Percentiles rank a stretch among this genome's conserved stretches.
These are phyloP conservation scores for Crithidia acanthocephali DNA, from an alignment of 208 protist genomes.

Conservation along the genomic window DNA sequence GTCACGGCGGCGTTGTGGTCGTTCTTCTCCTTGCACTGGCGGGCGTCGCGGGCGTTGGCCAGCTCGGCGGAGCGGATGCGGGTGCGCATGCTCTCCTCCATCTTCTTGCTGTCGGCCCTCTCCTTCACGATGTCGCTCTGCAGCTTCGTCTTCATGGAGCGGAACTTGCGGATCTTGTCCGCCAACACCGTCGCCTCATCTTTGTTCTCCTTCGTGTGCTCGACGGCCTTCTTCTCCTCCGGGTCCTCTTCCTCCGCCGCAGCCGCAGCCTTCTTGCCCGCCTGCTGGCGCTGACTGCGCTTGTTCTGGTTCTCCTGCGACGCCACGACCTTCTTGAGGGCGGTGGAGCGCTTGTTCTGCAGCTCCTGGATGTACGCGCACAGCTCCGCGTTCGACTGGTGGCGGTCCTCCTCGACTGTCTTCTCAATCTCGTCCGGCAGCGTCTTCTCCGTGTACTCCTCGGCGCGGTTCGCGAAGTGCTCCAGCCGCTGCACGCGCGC, in stretches of 20 bases:
- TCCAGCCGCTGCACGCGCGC: conserved; percentile 80
- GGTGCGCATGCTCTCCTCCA: conserved; percentile 45
- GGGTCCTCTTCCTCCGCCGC: conserved; percentile 35
- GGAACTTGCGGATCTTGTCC: conserved; percentile 66
- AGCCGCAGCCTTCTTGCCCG: conserved; percentile 7
- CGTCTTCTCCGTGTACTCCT: conserved; percentile 47
- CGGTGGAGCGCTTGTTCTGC: conserved; percentile 54
- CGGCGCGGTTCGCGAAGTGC: conserved; percentile 45
- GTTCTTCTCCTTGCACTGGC: conserved; percentile 73
- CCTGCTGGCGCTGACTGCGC: conserved; percentile 4
- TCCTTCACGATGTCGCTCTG: conserved; percentile 52
- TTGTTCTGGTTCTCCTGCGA: conserved; percentile 50
- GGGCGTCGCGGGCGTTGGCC: conserved; percentile 61
- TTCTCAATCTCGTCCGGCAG: conserved; percentile 61
- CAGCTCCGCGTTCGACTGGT: conserved; percentile 70
- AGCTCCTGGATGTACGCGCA: conserved; percentile 69
- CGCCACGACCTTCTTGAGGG: conserved; percentile 46
- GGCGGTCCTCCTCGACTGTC: conserved; percentile 55
- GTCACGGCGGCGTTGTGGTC: conserved; percentile 65
- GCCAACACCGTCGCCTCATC: conserved; percentile 31
- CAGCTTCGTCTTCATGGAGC: conserved; percentile 69
- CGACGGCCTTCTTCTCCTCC: conserved; percentile 40
- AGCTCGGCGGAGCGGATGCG: conserved; percentile 56
- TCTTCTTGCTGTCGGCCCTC: conserved; percentile 42
- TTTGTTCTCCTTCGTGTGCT: conserved; percentile 51